Percentiles rank a stretch among this genome's conserved stretches.
Evolutionary conservation across 495 filamentous ascomycete species (phyloP).

Genomic region (Wilcoxina mikolae): DNA sequence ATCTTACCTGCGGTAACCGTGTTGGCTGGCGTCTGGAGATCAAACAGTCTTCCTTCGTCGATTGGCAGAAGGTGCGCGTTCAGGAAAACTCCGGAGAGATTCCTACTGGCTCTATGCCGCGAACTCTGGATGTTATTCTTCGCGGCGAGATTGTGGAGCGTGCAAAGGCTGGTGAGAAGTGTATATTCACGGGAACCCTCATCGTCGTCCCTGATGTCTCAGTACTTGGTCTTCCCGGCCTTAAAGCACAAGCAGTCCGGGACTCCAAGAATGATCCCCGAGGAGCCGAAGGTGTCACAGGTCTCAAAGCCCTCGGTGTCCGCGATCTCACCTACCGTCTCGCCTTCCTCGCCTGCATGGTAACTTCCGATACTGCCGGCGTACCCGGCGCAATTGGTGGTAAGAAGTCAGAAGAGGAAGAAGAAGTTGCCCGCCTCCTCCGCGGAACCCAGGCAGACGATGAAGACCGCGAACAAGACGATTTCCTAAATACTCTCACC

Average conservation of each 20-base stretch:
- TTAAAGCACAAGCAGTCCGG: slow-evolving; percentile 67
- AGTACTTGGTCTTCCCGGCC: slow-evolving; percentile 79
- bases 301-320: slow-evolving; percentile 82
- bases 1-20: slow-evolving; percentile 78
- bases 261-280: slow-evolving; percentile 61
- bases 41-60: slow-evolving; percentile 89
- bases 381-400: slow-evolving; percentile 41
- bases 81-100: slow-evolving; percentile 98
- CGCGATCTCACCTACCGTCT: slow-evolving; percentile 93
- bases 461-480: slow-evolving; percentile 65
- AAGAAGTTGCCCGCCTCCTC: slow-evolving; percentile 24
- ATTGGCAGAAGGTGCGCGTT: slow-evolving; percentile 96
- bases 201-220: slow-evolving; percentile 97
- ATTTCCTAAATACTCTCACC: slow-evolving; percentile 68
- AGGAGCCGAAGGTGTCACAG: slow-evolving; percentile 52
- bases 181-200: slow-evolving; percentile 87
- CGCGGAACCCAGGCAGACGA: slow-evolving; percentile 25
- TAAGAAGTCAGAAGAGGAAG: slow-evolving; percentile 23
- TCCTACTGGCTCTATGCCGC: slow-evolving; percentile 94
- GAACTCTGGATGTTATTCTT: slow-evolving; percentile 96
- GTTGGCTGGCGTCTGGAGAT: slow-evolving; percentile 88
- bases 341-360: slow-evolving; percentile 94
- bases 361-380: slow-evolving; percentile 66
- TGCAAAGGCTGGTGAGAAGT: slow-evolving; percentile 93
- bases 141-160: slow-evolving; percentile 95